Evolutionary conservation across 164 flowering plant species (phyloP), one percentile per base, ranked within the genome.

Genomic region (Nelumbo lutea): DNA sequence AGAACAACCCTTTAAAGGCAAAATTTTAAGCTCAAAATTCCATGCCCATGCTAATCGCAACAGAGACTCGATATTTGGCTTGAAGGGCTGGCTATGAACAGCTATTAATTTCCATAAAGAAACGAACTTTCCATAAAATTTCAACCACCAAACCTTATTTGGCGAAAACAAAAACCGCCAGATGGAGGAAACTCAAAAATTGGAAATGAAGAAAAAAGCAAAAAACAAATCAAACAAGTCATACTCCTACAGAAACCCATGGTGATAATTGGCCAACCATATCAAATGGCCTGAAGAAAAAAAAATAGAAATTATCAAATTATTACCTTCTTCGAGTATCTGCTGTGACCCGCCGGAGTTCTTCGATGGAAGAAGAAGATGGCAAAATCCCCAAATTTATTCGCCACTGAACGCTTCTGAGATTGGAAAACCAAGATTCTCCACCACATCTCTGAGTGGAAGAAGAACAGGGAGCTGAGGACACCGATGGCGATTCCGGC

Each of bases 331-430:
- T 77, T 5, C 97, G 75, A 71, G 85, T 83, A 80, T 95, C 89
- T 14, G 99, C 97, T 0, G 97, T 85, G 38, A 88, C 91, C 1
- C 94, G 86, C 11, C 99, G 97, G 70, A 92, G 91, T 76, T 89
- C 88, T 66, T 88, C 96, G 27, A 86, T 68, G 5, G 89, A 80
- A 69, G 86, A 70, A 75, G 81, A 78, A 61, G 84, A 75, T 0
- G 96, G 96, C 76, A 92, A 80, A 80, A 90, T 80, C 73, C 96
- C 93, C 59, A 95, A 86, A 84, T 87, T 79, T 44, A 95, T 83
- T 40, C 98, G 89, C 98, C 98, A 95, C 69, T 70, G 85, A 4
- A 95, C 92, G 48, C 98, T 84, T 80, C 98, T 85, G 3, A 91
- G 85, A 68, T 79, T 70, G 14, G 66, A 65, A 56, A 87, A 86